Evolutionary conservation across 2,329 filamentous ascomycete species (phyloP).

Genomic region (Nemania bipapillata): DNA sequence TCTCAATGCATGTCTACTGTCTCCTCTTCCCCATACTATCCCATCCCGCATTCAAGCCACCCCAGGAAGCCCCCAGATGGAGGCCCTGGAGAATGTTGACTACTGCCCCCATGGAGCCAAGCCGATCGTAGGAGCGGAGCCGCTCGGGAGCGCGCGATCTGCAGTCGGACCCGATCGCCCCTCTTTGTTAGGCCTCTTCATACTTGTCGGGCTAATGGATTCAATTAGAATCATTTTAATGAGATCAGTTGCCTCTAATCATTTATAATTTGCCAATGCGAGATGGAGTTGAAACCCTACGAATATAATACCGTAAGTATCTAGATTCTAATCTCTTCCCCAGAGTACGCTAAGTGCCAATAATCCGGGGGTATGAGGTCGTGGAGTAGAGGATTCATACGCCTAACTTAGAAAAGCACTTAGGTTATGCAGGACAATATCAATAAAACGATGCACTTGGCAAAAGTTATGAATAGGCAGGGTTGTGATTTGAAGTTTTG

Average conservation of each 20-base stretch:
- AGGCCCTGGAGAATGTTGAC: background rate
- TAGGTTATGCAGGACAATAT: background rate
- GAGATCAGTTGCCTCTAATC: background rate
- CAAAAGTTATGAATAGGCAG: background rate
- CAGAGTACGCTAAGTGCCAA: background rate
- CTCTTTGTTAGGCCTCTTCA: background rate
- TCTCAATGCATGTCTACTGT: background rate
- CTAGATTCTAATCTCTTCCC: slow-evolving; percentile 5
- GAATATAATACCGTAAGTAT: background rate
- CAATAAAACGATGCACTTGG: background rate
- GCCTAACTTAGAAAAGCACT: background rate
- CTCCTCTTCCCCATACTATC: background rate
- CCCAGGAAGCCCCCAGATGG: background rate
- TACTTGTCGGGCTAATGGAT: slow-evolving; percentile 9
- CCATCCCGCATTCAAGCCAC: background rate
- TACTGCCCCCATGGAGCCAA: background rate
- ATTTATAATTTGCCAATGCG: background rate
- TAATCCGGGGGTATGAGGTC: background rate
- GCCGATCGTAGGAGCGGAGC: slow-evolving; percentile 19
- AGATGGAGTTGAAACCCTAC: background rate
- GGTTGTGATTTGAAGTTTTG: too few relatives aligned
- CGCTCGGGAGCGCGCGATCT: slow-evolving; percentile 7
- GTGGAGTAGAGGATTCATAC: background rate
- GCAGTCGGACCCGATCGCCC: slow-evolving; percentile 22
- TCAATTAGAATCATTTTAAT: background rate